Conservation (phyloP, 805 yeast species). For the Metschnikowia shivogae region DNA sequence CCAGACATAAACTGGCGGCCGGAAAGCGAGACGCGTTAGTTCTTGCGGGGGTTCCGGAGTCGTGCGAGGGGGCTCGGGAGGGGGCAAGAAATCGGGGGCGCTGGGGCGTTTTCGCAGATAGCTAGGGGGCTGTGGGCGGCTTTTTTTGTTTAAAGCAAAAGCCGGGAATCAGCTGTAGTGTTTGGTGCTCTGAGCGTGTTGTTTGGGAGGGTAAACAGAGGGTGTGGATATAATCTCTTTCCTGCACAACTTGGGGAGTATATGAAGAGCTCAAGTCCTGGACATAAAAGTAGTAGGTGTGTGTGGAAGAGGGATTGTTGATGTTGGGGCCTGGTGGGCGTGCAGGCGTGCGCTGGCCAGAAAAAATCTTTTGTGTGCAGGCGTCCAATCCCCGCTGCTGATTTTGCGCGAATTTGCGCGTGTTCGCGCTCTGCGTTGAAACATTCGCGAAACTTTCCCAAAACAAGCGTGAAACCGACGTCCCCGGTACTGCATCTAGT, state of each 20-base stretch:
- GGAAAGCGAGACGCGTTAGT: neutral
- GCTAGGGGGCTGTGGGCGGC: neutral
- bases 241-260: constrained; percentile 19
- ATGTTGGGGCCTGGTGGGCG: constrained; percentile 14
- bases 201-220: constrained; percentile 8
- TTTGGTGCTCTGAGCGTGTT: neutral
- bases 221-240: constrained; percentile 20
- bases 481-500: too few species aligned
- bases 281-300: constrained; percentile 22
- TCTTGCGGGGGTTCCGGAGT: constrained; percentile 1
- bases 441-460: too few species aligned
- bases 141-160: neutral
- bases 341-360: constrained; percentile 16
- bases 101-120: neutral
- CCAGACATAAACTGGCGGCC: constrained; percentile 13
- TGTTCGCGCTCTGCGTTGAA: neutral
- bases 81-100: neutral
- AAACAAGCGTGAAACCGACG: too few species aligned
- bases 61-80: neutral
- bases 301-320: constrained; percentile 20
- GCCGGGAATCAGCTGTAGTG: neutral
- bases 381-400: constrained; percentile 7
- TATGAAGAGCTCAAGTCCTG: constrained; percentile 17
- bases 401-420: neutral
- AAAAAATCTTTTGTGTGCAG: constrained; percentile 9